These are phyloP conservation scores for Neckera pumila DNA, from an alignment of 225 moss, liverwort and hornwort species.

Conservation along the genomic window DNA sequence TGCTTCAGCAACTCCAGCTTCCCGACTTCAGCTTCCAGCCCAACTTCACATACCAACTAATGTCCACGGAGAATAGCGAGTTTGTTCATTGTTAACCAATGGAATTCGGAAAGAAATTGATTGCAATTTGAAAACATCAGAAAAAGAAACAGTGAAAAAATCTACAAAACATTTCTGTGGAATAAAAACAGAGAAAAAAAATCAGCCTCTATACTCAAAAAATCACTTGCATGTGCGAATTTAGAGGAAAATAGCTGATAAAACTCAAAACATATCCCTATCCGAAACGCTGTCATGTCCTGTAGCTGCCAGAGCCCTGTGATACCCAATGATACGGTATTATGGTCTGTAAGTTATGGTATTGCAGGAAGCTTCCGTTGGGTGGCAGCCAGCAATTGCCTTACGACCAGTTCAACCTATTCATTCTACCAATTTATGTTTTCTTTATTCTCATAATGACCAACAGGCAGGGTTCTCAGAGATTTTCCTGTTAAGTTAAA, in stretches of 20 bases:
- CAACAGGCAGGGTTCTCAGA: too few relatives aligned
- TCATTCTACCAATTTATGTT: not conserved
- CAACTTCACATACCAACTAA: not conserved
- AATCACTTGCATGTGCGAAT: not conserved
- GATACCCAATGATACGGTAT: not conserved
- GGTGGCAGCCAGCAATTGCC: not conserved
- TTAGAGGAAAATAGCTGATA: not conserved
- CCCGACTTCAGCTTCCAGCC: not conserved
- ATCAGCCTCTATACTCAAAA: rapidly evolving
- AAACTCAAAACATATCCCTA: not conserved
- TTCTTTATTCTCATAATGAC: not conserved
- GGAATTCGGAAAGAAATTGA: not conserved
- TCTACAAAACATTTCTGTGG: too few relatives aligned
- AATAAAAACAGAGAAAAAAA: too few relatives aligned
- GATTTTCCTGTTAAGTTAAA: too few relatives aligned
- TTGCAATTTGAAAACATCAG: not conserved
- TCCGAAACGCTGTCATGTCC: rapidly evolving
- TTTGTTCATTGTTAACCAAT: not conserved
- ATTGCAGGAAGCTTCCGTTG: not conserved
- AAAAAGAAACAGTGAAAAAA: rapidly evolving
- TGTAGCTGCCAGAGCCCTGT: not conserved
- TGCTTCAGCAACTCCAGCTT: not conserved
- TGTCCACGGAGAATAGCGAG: rapidly evolving
- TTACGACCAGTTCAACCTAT: not conserved
- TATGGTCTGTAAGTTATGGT: too few relatives aligned